Evolutionary conservation across 768 basidiomycete species (phyloP), one percentile per base, ranked within the genome.

Genomic region (Leccinum boreale): DNA sequence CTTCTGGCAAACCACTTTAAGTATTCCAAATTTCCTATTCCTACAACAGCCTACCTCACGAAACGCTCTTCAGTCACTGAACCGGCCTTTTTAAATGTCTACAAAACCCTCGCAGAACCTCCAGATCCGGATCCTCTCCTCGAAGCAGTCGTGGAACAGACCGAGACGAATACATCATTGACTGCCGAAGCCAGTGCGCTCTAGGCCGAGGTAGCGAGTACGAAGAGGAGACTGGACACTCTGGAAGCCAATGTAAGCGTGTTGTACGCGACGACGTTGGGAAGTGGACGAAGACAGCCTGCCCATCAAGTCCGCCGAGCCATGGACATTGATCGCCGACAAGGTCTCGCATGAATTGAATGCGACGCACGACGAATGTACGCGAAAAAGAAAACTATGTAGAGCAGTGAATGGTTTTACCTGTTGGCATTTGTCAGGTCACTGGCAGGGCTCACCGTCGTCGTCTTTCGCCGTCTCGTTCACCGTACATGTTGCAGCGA

Each of bases 71-170:
- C 98, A 70, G 74, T 83, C 24, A 90, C 94, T 9, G 97, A 99
- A 79, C 95, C 90, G 66, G 92, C 95, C 1, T 98, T 98, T 74
- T 78, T 98, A 11, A 92, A 87, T 65, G 89, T 95, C 19, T 98
- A 98, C 80, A 98, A 98, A 71, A 85, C 96, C 24, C 75, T 99
- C 9, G 94, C 96, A 0, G 97, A 99, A 67, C 94, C 92, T 3
- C 96, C 96, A 0, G 97, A 99, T 71, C 97, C 96, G 15, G 96
- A 96, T 70, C 97, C 97, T 10, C 79, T 98, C 7, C 85, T 99
- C 15, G 96, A 99, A 67, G 92, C 87, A 12, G 95, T 94, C 10
- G 91, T 98, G 29, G 96, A 98, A 67, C 97, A 98, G 78, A 87
- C 95, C 85, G 28, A 69, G 24, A 54, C 61, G 46, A 70, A 70